A percentile compares a stretch with the other conserved stretches of the same genome.
Evolutionary conservation across 2,329 filamentous ascomycete species (phyloP).

Genomic region (Trichoderma semiorbis): DNA sequence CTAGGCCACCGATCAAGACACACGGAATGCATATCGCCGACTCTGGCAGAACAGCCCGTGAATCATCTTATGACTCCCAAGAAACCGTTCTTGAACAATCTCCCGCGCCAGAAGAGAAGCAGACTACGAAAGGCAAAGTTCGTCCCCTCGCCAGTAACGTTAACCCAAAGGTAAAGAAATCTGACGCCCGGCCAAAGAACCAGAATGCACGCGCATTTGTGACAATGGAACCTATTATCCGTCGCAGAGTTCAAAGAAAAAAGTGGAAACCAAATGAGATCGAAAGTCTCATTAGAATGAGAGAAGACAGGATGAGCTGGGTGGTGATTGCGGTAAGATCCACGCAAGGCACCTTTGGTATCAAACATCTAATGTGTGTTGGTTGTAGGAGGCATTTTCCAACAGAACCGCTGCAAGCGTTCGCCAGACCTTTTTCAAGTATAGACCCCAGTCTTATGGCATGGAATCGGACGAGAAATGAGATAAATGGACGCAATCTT

Average conservation of each 20-base stretch:
- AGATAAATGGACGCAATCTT: background rate
- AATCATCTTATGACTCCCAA: background rate
- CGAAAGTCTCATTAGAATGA: background rate
- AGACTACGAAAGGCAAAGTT: background rate
- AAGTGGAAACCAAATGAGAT: background rate
- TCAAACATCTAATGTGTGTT: background rate
- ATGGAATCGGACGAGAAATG: background rate
- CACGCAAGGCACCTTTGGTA: background rate
- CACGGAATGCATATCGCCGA: background rate
- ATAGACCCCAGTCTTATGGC: background rate
- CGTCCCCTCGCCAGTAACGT: background rate
- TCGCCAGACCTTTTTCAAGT: background rate
- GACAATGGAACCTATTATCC: background rate
- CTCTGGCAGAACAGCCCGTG: background rate
- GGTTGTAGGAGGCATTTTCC: background rate
- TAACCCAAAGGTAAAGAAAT: background rate
- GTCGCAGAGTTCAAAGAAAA: background rate
- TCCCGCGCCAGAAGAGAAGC: background rate
- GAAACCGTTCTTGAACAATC: background rate
- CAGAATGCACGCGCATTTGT: background rate
- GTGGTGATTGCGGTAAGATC: background rate
- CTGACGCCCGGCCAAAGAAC: background rate
- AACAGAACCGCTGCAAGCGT: background rate
- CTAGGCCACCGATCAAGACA: background rate
- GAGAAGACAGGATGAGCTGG: background rate